Base-by-base conservation (phyloP, 1,139 yeast genomes). In the Lodderomyces jiufengensis region DNA sequence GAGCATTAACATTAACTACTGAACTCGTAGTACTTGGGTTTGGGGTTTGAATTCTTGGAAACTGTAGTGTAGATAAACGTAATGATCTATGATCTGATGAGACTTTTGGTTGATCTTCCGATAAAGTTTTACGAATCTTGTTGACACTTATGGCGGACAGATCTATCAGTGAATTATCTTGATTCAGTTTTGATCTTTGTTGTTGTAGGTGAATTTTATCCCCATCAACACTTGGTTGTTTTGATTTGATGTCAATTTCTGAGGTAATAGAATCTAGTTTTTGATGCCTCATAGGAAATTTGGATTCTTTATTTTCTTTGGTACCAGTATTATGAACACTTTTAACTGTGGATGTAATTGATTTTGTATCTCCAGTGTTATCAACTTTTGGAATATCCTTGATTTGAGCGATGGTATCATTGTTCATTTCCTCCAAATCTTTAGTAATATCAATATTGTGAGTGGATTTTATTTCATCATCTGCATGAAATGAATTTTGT, bases 71-170 rank as follows among this genome's bases (percentile, higher is more conserved):
- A 5, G 63, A 51, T 11, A 64, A 52, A 27, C 69, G 48, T 11
- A 65, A 45, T 3, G 60, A 48, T 33, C 57, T 61, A 38, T 51
- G 52, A 37, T 65, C 68, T 0, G 68, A 57, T 3, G 59, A 59
- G 2, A 65, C 68, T 15, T 55, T 42, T 3, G 65, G 59, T 1
- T 49, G 37, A 9, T 38, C 40, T n/a, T 22, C 33, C 9, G 34
- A 21, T 12, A 10, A 3, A 14, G 27, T 18, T 5, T 31, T 15
- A 8, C 24, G 34, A 9, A 25, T 6, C 16, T 31, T 31, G 16
- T 31, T 10, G 9, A 28, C 8, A 10, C 23, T 27, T 4, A 14
- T 12, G 5, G 31, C 10, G 10, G 24, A 7, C 9, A 18, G 20
- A 5, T 5, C 20, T 5, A 20, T 9, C 12, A 6, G 30, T 8